phyloP scores from a whole-genome alignment of 345 rosid genomes.

The Barbarea vulgaris region DNA sequence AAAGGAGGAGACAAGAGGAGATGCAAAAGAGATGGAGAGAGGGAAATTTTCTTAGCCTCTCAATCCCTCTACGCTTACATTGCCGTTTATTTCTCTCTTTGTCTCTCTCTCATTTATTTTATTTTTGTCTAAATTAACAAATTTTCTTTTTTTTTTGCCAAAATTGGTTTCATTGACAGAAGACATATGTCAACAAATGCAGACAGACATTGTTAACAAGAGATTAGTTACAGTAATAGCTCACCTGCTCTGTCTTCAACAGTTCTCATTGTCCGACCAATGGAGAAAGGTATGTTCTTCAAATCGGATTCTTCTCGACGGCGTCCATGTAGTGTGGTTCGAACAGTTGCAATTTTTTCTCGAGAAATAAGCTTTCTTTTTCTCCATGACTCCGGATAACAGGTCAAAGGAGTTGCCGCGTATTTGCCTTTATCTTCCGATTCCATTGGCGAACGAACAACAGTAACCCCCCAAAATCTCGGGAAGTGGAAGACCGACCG shows the following conservation, averaged over 20 bases:
- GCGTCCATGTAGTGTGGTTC: background rate
- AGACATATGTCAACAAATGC: slow-evolving; percentile 18
- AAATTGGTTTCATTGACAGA: slow-evolving; percentile 34
- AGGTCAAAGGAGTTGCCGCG: slow-evolving; percentile 6
- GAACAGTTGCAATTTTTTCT: slow-evolving; percentile 8
- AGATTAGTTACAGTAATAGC: slow-evolving; percentile 6
- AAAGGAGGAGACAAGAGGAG: slow-evolving; percentile 35
- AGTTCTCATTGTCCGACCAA: slow-evolving; percentile 18
- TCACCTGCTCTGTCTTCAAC: slow-evolving; percentile 17
- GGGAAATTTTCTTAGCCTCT: slow-evolving; percentile 42
- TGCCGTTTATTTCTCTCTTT: slow-evolving; percentile 31
- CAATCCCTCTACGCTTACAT: slow-evolving; percentile 27
- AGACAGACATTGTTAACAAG: slow-evolving; percentile 19
- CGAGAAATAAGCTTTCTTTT: background rate
- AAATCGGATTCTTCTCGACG: background rate
- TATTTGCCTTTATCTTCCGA: slow-evolving; percentile 17
- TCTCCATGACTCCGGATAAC: slow-evolving; percentile 3
- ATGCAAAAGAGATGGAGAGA: slow-evolving; percentile 38
- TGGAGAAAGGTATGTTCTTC: slow-evolving; percentile 8
- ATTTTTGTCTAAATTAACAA: slow-evolving; percentile 28
- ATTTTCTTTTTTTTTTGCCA: background rate
- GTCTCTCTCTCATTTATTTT: background rate
- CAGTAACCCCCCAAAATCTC: background rate
- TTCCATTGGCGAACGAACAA: slow-evolving; percentile 8
- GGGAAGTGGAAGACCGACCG: background rate